phyloP scores from a whole-genome alignment of 352 stramenopile species.

The Globisporangium yorkense region DNA sequence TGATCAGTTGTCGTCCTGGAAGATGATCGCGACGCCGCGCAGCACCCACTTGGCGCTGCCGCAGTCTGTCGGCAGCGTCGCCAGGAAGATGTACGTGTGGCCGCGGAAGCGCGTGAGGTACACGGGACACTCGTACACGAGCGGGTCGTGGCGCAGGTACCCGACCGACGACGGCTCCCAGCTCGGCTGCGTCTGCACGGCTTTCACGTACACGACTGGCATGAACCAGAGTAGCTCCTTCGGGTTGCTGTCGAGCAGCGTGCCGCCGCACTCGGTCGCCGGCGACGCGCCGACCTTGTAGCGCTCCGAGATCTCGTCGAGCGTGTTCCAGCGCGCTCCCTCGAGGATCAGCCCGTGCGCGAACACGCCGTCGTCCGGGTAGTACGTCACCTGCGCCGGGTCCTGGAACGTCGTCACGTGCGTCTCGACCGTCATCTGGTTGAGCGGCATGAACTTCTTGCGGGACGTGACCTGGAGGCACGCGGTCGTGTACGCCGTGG shows the following conservation, averaged over 20 bases:
- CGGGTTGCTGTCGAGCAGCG: slow-evolving; percentile 91
- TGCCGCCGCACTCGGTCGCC: slow-evolving; percentile 81
- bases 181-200: slow-evolving; percentile 87
- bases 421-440: slow-evolving; percentile 96
- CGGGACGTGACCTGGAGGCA: slow-evolving; percentile 94
- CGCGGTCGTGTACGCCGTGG: slow-evolving; percentile 93
- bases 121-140: slow-evolving; percentile 94
- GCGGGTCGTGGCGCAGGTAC: slow-evolving; percentile 90
- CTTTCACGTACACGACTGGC: slow-evolving; percentile 95
- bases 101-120: slow-evolving; percentile 97
- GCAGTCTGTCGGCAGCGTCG: slow-evolving; percentile 91
- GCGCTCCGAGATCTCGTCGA: slow-evolving; percentile 88
- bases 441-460: slow-evolving; percentile 88
- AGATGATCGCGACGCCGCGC: slow-evolving; percentile 90
- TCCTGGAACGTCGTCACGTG: slow-evolving; percentile 94
- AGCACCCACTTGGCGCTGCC: slow-evolving; percentile 93
- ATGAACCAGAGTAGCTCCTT: slow-evolving; percentile 94
- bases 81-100: slow-evolving; percentile 95
- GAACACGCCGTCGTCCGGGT: slow-evolving; percentile 91
- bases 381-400: slow-evolving; percentile 63
- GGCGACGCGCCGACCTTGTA: slow-evolving; percentile 82
- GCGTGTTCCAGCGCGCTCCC: slow-evolving; percentile 89
- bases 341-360: slow-evolving; percentile 96
- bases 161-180: slow-evolving; percentile 95
- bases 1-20: slow-evolving; percentile 93